Percentiles rank a stretch among this genome's conserved stretches.
Evolutionary conservation across 768 basidiomycete species (phyloP).

Genomic region (Boletus subparvulus): DNA sequence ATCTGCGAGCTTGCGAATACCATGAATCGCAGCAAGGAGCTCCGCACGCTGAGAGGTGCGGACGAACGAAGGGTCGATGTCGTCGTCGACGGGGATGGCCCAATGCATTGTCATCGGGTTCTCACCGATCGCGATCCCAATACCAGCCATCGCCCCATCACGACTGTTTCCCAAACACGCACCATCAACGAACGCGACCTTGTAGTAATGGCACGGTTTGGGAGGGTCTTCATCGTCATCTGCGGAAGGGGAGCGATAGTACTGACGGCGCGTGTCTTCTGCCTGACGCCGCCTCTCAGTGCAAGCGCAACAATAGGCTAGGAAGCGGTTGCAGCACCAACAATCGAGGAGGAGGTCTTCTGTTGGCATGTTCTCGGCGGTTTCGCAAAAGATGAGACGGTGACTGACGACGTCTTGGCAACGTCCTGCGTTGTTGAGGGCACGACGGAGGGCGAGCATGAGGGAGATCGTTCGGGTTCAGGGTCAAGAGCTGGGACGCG

Average conservation of each 20-base stretch:
- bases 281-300: not conserved
- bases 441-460: slow-evolving; percentile 14
- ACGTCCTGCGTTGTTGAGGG: not conserved
- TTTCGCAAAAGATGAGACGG: slow-evolving; percentile 17
- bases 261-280: not conserved
- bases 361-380: not conserved
- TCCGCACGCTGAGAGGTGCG: slow-evolving; percentile 37
- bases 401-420: slow-evolving; percentile 14
- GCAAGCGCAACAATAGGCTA: slow-evolving; percentile 16
- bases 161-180: slow-evolving; percentile 33
- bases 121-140: slow-evolving; percentile 30
- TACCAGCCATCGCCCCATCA: slow-evolving; percentile 26
- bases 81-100: slow-evolving; percentile 27
- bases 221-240: not conserved
- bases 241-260: not conserved
- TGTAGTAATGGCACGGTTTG: slow-evolving; percentile 25
- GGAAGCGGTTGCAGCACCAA: slow-evolving; percentile 10
- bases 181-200: slow-evolving; percentile 38
- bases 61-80: slow-evolving; percentile 15
- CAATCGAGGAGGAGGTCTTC: slow-evolving; percentile 11
- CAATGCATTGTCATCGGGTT: slow-evolving; percentile 14
- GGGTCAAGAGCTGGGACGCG: not conserved
- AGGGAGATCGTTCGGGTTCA: not conserved
- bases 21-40: slow-evolving; percentile 33
- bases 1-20: slow-evolving; percentile 17